Evolutionary conservation across 345 rosid species (phyloP).

Genomic region (Xanthoceras sorbifolium): DNA sequence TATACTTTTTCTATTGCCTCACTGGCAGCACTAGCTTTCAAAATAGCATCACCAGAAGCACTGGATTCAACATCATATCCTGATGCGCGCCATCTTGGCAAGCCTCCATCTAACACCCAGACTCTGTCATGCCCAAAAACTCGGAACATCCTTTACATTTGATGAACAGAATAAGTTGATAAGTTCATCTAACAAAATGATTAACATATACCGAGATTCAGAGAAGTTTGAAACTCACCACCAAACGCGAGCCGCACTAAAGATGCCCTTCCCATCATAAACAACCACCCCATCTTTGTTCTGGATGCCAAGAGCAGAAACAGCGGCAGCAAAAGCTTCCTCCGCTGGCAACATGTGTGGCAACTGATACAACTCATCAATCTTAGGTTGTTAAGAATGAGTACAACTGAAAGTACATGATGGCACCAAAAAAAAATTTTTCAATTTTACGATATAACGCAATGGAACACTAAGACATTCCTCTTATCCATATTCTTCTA

Average conservation of each 20-base stretch:
- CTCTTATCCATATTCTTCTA: not conserved
- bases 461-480: not conserved
- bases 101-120: conserved; percentile 97
- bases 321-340: conserved; percentile 98
- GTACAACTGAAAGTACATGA: not conserved
- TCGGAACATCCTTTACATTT: conserved; percentile 82
- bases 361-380: conserved; percentile 52
- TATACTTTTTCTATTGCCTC: conserved; percentile 96
- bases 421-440: not conserved
- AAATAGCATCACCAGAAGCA: conserved; percentile 91
- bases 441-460: not conserved
- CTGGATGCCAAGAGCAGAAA: conserved; percentile 88
- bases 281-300: conserved; percentile 90
- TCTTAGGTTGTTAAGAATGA: not conserved
- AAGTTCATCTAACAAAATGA: conserved; percentile 10
- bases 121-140: conserved; percentile 89
- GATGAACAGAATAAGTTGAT: conserved; percentile 8
- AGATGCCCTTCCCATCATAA: conserved; percentile 97
- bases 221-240: conserved; percentile 59
- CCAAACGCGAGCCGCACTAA: conserved; percentile 99
- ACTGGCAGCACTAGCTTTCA: conserved; percentile 96
- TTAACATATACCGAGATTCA: conserved; percentile 1
- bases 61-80: conserved; percentile 99
- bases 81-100: conserved; percentile 96
- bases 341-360: conserved; percentile 98